Percentiles rank a stretch among this genome's conserved stretches.
Conservation (phyloP, 2,329 filamentous ascomycete genomes). For the Claviceps sp. region DNA sequence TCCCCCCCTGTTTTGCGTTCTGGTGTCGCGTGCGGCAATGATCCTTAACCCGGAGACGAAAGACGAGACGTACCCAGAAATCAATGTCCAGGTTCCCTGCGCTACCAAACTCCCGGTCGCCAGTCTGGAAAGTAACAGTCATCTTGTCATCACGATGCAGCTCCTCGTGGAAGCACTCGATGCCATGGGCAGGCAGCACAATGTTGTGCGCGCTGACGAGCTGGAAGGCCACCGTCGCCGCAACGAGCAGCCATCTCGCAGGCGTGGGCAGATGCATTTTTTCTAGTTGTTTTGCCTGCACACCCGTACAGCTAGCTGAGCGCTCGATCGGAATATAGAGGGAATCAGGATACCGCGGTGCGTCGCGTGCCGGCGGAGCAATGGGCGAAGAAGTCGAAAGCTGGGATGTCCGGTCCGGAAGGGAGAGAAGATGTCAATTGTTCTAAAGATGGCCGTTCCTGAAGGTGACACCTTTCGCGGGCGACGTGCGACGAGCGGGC, state of each 20-base stretch:
- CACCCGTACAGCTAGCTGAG: background rate
- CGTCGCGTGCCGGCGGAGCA: background rate
- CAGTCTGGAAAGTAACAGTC: constrained; percentile 97
- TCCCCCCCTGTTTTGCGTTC: background rate
- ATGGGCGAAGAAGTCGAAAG: background rate
- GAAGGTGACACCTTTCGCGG: constrained; percentile 5
- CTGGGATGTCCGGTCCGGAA: background rate
- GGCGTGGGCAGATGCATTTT: constrained; percentile 21
- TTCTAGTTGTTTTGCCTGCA: background rate
- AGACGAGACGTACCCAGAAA: constrained; percentile 65
- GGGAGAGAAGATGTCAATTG: background rate
- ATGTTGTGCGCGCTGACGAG: constrained; percentile 82
- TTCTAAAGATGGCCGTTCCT: background rate
- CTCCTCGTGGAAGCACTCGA: constrained; percentile 94
- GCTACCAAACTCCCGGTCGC: constrained; percentile 88
- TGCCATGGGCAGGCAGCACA: constrained; percentile 78
- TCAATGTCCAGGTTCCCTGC: constrained; percentile 93
- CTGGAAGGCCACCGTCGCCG: constrained; percentile 30
- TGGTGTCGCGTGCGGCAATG: background rate
- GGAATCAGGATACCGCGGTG: background rate
- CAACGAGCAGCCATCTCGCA: constrained; percentile 27
- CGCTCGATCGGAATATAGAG: background rate
- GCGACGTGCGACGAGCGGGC: background rate
- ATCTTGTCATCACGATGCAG: constrained; percentile 93
- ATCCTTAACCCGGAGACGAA: background rate